Base-by-base conservation (phyloP, 371 early-diverging fungal genomes). In the Chytridiales sp. region DNA sequence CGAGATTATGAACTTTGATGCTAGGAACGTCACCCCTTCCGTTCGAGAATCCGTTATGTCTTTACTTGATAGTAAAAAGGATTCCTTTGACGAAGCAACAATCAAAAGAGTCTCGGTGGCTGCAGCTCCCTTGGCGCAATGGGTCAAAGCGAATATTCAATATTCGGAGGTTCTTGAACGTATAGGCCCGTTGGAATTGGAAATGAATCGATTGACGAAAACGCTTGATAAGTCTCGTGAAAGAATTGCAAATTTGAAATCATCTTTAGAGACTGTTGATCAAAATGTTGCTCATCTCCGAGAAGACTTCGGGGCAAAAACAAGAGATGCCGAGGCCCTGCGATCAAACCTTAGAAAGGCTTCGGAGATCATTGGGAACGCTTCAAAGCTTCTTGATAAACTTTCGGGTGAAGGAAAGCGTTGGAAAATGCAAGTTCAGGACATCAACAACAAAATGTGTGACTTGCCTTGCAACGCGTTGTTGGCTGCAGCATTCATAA, bases 1-100 rank as follows among this genome's bases (percentile, higher is more conserved):
- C 24, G 80, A 82, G 50, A 78, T 83, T 47, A 68, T 81, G 69
- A 81, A 79, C 61, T 83, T 83, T 58, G 71, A 81, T 42, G 79
- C 78, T 3, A 51, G 74, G 22, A 71, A 56, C 30, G 75, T 81
- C 32, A 71, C 66, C 1, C 57, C 59, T 17, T 54, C 60, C 31
- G 68, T 69, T n/a, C 43, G 80, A 24, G 75, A 71, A 3, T 70
- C 79, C 3, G 80, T 83, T 22, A 47, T 43, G 29, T 67, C 70
- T 41, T 64, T 83, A 0, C 51, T 83, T 15, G 50, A 54, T 36
- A 52, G 76, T 39, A 79, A 81, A 42, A 58, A 68, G 29, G 78
- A 78, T 29, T 83, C 84, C 2, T 83, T 83, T 49, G 78, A 81
- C 21, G 80, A 81, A 49, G 59, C 72, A 0, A 63, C 43, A 13